These are phyloP conservation scores for Acanthochlamys bracteata DNA, from an alignment of 106 monocot genomes.

Conservation along the genomic window DNA sequence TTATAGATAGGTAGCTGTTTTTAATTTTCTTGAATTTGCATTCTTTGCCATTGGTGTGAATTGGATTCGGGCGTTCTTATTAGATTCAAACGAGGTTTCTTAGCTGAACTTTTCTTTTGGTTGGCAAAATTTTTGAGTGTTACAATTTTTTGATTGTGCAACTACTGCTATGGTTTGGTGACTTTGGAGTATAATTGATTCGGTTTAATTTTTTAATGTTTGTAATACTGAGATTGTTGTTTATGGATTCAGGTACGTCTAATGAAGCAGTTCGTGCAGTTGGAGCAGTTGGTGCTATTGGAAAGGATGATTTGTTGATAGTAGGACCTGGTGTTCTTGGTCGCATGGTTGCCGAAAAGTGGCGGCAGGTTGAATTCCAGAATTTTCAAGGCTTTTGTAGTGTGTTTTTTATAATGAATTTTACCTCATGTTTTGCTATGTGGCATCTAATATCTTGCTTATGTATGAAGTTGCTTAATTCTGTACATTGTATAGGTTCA, in stretches of 20 bases:
- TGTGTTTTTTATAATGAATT: neutral
- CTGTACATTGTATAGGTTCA: too few species aligned
- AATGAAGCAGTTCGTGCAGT: slow-evolving; percentile 9
- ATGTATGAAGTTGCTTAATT: too few species aligned
- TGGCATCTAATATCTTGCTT: neutral
- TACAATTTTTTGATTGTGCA: too few species aligned
- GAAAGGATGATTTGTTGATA: slow-evolving; percentile 38
- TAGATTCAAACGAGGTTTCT: too few species aligned
- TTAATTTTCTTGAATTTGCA: neutral
- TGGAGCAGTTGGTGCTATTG: slow-evolving; percentile 9
- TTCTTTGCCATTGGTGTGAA: neutral
- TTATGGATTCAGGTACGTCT: slow-evolving; percentile 11
- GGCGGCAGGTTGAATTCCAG: slow-evolving; percentile 48
- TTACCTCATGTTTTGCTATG: neutral
- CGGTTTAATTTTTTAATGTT: neutral
- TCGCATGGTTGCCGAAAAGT: slow-evolving; percentile 54
- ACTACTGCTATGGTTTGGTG: neutral
- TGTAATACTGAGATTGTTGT: neutral
- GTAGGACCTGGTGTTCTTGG: slow-evolving; percentile 67
- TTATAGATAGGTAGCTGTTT: neutral
- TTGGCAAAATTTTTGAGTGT: too few species aligned
- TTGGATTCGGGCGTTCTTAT: too few species aligned
- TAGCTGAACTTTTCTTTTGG: too few species aligned
- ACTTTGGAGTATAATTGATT: neutral
- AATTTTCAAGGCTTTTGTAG: neutral